Base-by-base conservation (phyloP, 2,329 filamentous ascomycete genomes). In the Aureobasidium vineae region DNA sequence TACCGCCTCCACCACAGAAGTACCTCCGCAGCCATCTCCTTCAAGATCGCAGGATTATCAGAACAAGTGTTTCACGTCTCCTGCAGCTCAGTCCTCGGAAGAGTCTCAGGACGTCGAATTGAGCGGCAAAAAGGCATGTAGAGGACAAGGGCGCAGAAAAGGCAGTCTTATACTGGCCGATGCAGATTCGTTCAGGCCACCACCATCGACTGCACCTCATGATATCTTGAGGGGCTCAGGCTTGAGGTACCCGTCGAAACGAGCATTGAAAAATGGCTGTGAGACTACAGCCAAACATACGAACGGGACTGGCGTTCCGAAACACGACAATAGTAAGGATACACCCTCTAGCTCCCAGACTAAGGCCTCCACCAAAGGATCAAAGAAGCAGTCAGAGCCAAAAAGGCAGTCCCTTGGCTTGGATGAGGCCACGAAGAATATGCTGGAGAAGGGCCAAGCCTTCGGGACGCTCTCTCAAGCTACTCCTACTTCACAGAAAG, bases 391-490 rank as follows among this genome's bases (percentile, higher is more conserved):
- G 5, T 38, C 41, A 8, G 38, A 61, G 31, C 15, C 28, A 10
- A 61, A 49, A 21, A 61, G 57, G 31, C 19, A 26, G 21, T 61
- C 57, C 10, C 31, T 49, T 6, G 43, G 57, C 5, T 10, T 61
- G 1, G 57, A 49, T 19, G 57, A 61, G 26, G 33, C 41, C 1
- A 33, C 49, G 8, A 61, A 61, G 28, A 61, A 49, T 21, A 36
- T 61, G 41, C 2, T 61, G 15, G 57, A 61, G n/a, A 61, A 61
- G 13, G 57, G 41, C 6, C 57, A 61, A 61, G 57, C 57, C 10
- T 23, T 61, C 5, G 43, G 41, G 15, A 7, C 28, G 15, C 57
- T 26, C 10, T 19, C 41, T 61, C 57, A 61, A 13, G 38, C 38
- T n/a, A 33, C 57, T 5, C 21, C 40, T 6, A 5, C 5, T 7